These are phyloP conservation scores for Cystofilobasidium bisporidii DNA, from an alignment of 768 basidiomycete genomes.

Conservation along the genomic window DNA sequence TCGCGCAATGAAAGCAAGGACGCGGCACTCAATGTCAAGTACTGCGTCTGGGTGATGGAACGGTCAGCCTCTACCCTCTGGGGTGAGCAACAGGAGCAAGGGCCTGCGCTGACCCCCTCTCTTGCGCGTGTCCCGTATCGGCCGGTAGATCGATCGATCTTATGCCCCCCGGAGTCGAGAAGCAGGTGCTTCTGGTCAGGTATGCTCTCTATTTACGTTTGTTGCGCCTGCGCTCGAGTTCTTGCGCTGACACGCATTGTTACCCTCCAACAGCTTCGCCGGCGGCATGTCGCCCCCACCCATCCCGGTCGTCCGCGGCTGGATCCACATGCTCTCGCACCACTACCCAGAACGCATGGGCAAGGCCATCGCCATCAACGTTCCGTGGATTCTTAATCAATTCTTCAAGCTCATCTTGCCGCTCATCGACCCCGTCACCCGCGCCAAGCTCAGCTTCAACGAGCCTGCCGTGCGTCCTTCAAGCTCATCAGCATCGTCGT, in stretches of 20 bases:
- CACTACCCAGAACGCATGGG: slow-evolving; percentile 28
- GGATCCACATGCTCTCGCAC: slow-evolving; percentile 19
- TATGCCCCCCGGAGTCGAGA: slow-evolving; percentile 24
- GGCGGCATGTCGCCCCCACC: slow-evolving; percentile 24
- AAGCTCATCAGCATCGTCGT: no score
- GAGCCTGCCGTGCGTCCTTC: slow-evolving; percentile 11
- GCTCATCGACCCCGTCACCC: slow-evolving; percentile 26
- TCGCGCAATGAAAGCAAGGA: slow-evolving; percentile 20
- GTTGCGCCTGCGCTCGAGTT: not conserved
- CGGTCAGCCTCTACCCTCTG: no score
- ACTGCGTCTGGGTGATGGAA: slow-evolving; percentile 27
- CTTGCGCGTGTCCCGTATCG: no score
- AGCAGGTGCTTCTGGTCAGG: slow-evolving; percentile 28
- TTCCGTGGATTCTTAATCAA: slow-evolving; percentile 18
- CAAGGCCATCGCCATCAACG: slow-evolving; percentile 27
- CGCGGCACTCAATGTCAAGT: slow-evolving; percentile 13
- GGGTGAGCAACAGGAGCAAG: no score
- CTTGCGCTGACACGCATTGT: not conserved
- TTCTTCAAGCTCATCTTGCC: slow-evolving; percentile 28
- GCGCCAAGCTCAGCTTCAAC: slow-evolving; percentile 26
- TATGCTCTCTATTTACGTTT: not conserved
- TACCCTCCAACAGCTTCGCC: slow-evolving; percentile 16
- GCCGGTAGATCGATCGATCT: slow-evolving; percentile 18
- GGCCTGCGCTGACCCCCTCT: no score
- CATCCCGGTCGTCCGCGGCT: slow-evolving; percentile 20